Evolutionary conservation across 306 rosid genomes (phyloP).

Genomic region (Cicer chorassanicum): DNA sequence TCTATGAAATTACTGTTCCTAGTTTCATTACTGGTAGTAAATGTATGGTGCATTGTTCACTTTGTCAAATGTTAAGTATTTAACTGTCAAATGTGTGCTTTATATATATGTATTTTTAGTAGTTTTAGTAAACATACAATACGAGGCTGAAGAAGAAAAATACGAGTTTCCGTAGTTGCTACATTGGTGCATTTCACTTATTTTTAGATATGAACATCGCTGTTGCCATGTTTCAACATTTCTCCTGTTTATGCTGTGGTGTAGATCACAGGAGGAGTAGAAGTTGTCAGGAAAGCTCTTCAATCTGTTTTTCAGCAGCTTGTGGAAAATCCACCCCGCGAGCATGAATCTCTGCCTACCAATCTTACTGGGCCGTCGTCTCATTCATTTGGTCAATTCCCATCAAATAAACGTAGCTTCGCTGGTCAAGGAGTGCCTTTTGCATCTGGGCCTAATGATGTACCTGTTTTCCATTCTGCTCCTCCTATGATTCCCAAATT

Average conservation of each 20-base stretch:
- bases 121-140: slow-evolving; percentile 24
- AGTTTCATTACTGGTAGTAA: slow-evolving; percentile 15
- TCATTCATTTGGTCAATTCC: slow-evolving; percentile 59
- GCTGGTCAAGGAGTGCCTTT: slow-evolving; percentile 54
- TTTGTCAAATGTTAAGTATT: slow-evolving; percentile 7
- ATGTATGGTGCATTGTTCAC: slow-evolving; percentile 10
- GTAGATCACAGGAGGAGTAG: slow-evolving; percentile 82
- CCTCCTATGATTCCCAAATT: slow-evolving; percentile 59
- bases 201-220: slow-evolving; percentile 20
- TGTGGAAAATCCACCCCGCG: slow-evolving; percentile 70
- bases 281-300: slow-evolving; percentile 84
- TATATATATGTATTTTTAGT: slow-evolving; percentile 18
- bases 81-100: slow-evolving; percentile 13
- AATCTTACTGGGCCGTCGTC: slow-evolving; percentile 58
- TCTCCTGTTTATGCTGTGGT: slow-evolving; percentile 40
- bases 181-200: slow-evolving; percentile 25
- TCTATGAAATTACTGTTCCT: background rate
- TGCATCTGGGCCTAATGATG: slow-evolving; percentile 61
- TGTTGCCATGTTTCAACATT: slow-evolving; percentile 32
- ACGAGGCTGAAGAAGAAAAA: background rate
- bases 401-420: slow-evolving; percentile 54
- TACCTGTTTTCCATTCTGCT: slow-evolving; percentile 56
- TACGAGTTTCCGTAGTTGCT: slow-evolving; percentile 16
- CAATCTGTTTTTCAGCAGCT: slow-evolving; percentile 73
- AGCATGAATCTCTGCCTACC: slow-evolving; percentile 53